These are phyloP conservation scores for Boeremia exigua DNA, from an alignment of 2,329 filamentous ascomycete species.

Conservation along the genomic window DNA sequence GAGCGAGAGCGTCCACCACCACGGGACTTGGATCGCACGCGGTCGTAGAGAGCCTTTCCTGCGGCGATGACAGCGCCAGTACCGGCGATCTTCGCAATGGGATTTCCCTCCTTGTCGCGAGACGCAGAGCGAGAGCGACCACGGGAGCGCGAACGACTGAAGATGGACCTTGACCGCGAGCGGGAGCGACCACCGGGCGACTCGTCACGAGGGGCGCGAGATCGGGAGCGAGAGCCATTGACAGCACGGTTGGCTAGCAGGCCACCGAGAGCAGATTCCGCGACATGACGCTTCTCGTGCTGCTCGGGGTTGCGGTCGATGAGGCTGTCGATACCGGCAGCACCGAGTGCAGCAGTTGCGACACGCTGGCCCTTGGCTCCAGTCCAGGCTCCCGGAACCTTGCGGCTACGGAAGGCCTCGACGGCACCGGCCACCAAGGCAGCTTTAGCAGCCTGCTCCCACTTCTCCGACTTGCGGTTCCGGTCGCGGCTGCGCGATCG, in stretches of 20 bases:
- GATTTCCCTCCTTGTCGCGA: conserved; percentile 56
- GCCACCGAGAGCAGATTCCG: conserved; percentile 88
- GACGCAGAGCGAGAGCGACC: conserved; percentile 46
- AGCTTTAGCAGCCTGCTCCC: conserved; percentile 83
- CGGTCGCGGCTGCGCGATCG: conserved; percentile 57
- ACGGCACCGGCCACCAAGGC: conserved; percentile 88
- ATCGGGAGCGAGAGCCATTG: conserved; percentile 75
- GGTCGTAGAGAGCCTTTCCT: conserved; percentile 61
- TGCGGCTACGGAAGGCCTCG: conserved; percentile 89
- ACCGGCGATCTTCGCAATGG: conserved; percentile 57
- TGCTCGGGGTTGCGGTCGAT: conserved; percentile 72
- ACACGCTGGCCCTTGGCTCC: conserved; percentile 92
- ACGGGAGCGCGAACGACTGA: conserved; percentile 61
- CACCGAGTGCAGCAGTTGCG: conserved; percentile 83
- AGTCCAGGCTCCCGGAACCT: conserved; percentile 86
- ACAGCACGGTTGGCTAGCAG: conserved; percentile 84
- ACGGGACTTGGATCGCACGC: conserved; percentile 61
- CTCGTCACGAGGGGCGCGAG: conserved; percentile 53
- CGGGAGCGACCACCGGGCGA: conserved; percentile 62
- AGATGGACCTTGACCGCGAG: conserved; percentile 63
- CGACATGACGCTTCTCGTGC: conserved; percentile 78
- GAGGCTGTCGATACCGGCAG: conserved; percentile 83
- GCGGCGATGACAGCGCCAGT: conserved; percentile 58
- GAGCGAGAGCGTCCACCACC: conserved; percentile 52
- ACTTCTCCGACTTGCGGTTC: conserved; percentile 61